Evolutionary conservation across 805 yeast species (phyloP), one percentile per base, ranked within the genome.

Genomic region (Danielia oregonensis): DNA sequence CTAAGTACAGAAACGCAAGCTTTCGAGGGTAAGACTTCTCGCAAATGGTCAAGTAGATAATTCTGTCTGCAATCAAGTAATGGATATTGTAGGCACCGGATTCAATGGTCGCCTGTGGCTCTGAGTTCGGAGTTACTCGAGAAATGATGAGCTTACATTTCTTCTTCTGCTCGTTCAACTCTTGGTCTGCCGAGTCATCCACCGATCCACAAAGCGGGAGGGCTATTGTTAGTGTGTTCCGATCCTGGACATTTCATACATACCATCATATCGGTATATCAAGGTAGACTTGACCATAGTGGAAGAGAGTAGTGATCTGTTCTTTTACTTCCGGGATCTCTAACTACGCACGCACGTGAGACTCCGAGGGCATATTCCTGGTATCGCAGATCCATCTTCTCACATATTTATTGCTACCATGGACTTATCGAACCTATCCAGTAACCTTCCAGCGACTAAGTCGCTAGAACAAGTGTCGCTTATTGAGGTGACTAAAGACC

Each of bases 151-250:
- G 63, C 61, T 91, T 89, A 46, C 86, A 78, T 59, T 87, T 87
- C 57, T 83, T 78, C 72, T 89, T 91, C 55, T 86, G 88, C 34
- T 86, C 93, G 16, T 68, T 52, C 29, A 91, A 65, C 4, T 68
- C 65, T 1, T 79, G 68, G 42, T 74, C 78, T 33, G 71, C 74
- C 24, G 73, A 70, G 43, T 84, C 88, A 55, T 91, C 97, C 9
- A 86, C 89, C 2, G 96, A 84, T 5, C 95, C 95, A 40, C 94
- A 79, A 36, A 91, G 70, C 18, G 98, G 97, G 32, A 93, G 78
- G 16, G 93, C 88, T 79, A 26, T 21, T 11, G 41, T 50, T 46
- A 48, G 49, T 43, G 32, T 5, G n/a, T n/a, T n/a, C n/a, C n/a
- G n/a, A n/a, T n/a, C n/a, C n/a, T n/a, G n/a, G n/a, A n/a, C n/a